Conservation (phyloP, 2,329 filamentous ascomycete genomes). For the Trichoderma citrinoviride region DNA sequence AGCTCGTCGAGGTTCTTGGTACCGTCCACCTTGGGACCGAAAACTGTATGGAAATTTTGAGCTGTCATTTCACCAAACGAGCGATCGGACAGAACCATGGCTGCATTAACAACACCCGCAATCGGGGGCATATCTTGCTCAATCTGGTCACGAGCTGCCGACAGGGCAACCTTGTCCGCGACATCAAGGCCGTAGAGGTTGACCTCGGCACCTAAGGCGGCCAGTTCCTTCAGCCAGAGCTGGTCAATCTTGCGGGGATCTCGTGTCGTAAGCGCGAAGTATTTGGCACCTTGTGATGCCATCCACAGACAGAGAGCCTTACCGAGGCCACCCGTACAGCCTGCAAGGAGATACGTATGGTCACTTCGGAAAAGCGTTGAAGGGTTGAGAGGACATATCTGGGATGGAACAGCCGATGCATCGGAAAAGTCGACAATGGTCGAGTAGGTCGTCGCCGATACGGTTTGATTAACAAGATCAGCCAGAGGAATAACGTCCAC, state of each 20-base stretch:
- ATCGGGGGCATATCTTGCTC: slow-evolving; percentile 34
- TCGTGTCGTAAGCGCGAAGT: slow-evolving; percentile 41
- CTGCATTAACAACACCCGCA: slow-evolving; percentile 39
- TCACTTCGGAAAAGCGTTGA: neutral
- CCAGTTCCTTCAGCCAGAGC: neutral
- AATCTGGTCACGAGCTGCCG: slow-evolving; percentile 26
- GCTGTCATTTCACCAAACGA: slow-evolving; percentile 34
- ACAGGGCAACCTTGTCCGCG: neutral
- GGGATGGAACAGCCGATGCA: neutral
- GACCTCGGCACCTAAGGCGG: neutral
- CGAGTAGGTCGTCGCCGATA: neutral
- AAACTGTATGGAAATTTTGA: slow-evolving; percentile 30
- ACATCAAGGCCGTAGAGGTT: slow-evolving; percentile 39
- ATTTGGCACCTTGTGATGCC: slow-evolving; percentile 37
- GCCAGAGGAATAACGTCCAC: neutral
- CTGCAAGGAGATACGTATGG: slow-evolving; percentile 36
- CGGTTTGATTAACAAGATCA: neutral
- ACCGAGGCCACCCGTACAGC: slow-evolving; percentile 36
- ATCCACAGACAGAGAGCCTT: slow-evolving; percentile 41
- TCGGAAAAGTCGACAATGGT: neutral
- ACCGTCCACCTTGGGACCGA: slow-evolving; percentile 41
- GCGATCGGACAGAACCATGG: slow-evolving; percentile 35
- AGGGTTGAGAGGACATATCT: neutral
- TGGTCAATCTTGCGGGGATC: slow-evolving; percentile 30
- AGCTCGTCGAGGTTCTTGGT: slow-evolving; percentile 33